Conservation (phyloP, 2,329 filamentous ascomycete genomes). For the Neopestalotiopsis clavispora region DNA sequence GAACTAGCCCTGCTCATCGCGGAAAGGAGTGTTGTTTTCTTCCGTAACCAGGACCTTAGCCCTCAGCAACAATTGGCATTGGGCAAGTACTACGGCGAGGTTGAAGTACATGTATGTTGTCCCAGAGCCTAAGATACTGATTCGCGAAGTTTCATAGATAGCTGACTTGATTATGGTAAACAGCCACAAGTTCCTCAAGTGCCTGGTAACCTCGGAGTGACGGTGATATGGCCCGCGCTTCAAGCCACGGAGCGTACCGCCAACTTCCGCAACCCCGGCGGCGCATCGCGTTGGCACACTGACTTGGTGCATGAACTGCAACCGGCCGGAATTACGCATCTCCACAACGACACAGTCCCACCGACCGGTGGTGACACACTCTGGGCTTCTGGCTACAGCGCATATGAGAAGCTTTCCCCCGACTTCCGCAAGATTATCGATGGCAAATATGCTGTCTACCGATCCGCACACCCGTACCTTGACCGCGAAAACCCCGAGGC, state of each 20-base stretch:
- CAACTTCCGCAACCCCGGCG: conserved; percentile 70
- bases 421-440: conserved; percentile 74
- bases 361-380: conserved; percentile 72
- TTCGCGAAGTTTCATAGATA: neutral
- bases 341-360: conserved; percentile 72
- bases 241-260: conserved; percentile 64
- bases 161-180: neutral
- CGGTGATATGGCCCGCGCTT: conserved; percentile 73
- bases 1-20: conserved; percentile 67
- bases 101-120: conserved; percentile 68
- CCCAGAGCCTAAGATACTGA: neutral
- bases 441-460: conserved; percentile 67
- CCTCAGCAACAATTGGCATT: conserved; percentile 68
- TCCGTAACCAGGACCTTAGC: conserved; percentile 65
- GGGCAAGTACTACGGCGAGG: conserved; percentile 66
- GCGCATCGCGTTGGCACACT: conserved; percentile 71
- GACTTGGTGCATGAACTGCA: conserved; percentile 75
- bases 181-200: conserved; percentile 75
- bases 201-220: conserved; percentile 67
- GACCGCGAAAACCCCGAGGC: conserved; percentile 64
- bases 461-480: conserved; percentile 69
- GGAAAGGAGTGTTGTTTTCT: conserved; percentile 69
- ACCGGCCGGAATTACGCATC: conserved; percentile 71
- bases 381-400: conserved; percentile 73
- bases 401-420: conserved; percentile 75